A percentile compares a stretch with the other conserved stretches of the same genome.
Conservation (phyloP, 257 asterid genomes). For the Lithospermum erythrorhizon region DNA sequence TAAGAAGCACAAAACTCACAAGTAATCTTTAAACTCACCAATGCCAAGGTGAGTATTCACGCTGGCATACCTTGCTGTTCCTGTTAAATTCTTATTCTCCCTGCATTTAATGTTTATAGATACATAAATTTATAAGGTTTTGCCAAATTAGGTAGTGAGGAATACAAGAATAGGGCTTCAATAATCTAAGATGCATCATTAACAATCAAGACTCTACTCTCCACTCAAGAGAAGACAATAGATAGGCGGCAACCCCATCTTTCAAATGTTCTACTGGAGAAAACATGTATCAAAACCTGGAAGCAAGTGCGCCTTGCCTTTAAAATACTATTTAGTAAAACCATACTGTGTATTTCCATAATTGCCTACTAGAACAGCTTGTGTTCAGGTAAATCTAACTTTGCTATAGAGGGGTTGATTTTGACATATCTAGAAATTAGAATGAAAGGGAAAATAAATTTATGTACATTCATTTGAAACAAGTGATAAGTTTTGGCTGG, state of each 20-base stretch:
- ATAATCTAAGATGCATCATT: background rate
- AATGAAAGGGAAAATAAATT: background rate
- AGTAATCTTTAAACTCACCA: slow-evolving; percentile 36
- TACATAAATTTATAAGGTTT: background rate
- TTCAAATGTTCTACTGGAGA: background rate
- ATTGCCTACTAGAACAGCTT: background rate
- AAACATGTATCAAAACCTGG: background rate
- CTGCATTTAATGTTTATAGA: slow-evolving; percentile 26
- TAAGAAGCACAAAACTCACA: slow-evolving; percentile 6
- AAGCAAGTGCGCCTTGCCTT: background rate
- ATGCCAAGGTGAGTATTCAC: slow-evolving; percentile 97
- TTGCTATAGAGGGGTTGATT: too few relatives aligned
- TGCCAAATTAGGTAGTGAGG: background rate
- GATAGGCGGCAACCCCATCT: background rate
- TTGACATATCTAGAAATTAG: too few relatives aligned
- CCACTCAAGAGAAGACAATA: background rate
- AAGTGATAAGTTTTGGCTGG: background rate
- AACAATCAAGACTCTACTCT: background rate
- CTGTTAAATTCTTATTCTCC: slow-evolving; percentile 95
- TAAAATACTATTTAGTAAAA: background rate
- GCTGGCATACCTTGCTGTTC: slow-evolving; percentile 97
- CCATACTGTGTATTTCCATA: background rate
- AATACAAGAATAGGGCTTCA: background rate
- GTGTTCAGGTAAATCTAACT: too few relatives aligned
- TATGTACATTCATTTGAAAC: background rate